These are phyloP conservation scores for Casaregolazyma suthepensis DNA, from an alignment of 1,139 yeast genomes.

Conservation along the genomic window DNA sequence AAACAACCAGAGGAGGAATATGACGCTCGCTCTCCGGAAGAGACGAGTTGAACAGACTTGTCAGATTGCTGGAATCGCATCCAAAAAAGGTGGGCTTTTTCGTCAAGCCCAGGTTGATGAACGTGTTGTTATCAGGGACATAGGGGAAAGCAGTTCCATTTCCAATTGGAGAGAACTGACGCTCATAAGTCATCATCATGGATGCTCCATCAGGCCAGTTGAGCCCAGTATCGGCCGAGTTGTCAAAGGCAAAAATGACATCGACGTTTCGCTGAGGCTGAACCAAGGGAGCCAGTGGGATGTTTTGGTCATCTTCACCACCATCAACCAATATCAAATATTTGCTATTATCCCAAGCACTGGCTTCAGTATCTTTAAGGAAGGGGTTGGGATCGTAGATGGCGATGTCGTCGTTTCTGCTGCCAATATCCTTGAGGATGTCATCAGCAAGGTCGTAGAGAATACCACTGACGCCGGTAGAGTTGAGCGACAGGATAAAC, in stretches of 20 bases:
- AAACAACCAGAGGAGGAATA: constrained; percentile 69
- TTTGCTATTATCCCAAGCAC: constrained; percentile 34
- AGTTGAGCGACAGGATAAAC: constrained; percentile 53
- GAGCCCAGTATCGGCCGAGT: constrained; percentile 71
- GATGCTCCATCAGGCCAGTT: constrained; percentile 60
- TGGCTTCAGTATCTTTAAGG: constrained; percentile 31
- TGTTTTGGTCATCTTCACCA: constrained; percentile 76
- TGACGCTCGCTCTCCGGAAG: constrained; percentile 22
- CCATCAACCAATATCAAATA: constrained; percentile 72
- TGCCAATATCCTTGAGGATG: constrained; percentile 26
- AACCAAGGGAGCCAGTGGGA: constrained; percentile 73
- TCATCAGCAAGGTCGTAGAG: constrained; percentile 38
- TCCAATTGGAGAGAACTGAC: constrained; percentile 62
- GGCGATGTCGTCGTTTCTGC: constrained; percentile 55
- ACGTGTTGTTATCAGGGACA: constrained; percentile 69
- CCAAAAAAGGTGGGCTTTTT: constrained; percentile 69
- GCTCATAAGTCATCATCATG: constrained; percentile 53
- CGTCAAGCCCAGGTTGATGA: constrained; percentile 42
- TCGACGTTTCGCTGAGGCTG: constrained; percentile 68
- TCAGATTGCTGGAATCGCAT: constrained; percentile 57
- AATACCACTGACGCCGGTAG: constrained; percentile 45
- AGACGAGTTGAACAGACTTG: constrained; percentile 38
- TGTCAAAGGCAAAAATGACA: constrained; percentile 75
- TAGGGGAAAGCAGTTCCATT: constrained; percentile 60
- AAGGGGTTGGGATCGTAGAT: constrained; percentile 75